These are phyloP conservation scores for Sanghuangporus sanghuang DNA, from an alignment of 1,284 basidiomycete genomes.

Conservation along the genomic window DNA sequence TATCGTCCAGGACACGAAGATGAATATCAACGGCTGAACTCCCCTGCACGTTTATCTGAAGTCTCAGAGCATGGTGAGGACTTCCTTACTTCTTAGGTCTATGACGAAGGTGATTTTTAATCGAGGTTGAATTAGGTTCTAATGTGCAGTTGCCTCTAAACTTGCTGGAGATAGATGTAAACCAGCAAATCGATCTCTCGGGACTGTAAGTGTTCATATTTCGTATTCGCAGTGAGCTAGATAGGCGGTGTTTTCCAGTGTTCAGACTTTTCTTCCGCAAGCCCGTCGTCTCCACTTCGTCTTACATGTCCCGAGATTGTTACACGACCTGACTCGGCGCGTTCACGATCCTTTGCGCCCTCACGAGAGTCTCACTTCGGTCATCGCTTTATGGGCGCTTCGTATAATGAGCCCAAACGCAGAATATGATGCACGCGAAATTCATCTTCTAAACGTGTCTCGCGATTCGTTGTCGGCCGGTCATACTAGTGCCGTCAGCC, in stretches of 20 bases:
- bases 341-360: conserved; percentile 29
- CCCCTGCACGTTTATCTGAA: neutral
- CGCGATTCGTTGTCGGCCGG: neutral
- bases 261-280: conserved; percentile 10
- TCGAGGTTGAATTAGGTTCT: too few species aligned
- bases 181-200: neutral
- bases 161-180: neutral
- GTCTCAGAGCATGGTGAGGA: neutral
- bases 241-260: neutral
- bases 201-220: neutral
- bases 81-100: neutral
- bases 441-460: neutral
- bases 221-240: neutral
- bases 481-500: neutral
- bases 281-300: conserved; percentile 9
- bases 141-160: neutral
- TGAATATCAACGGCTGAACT: neutral
- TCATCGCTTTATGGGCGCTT: conserved; percentile 45
- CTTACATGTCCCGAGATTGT: conserved; percentile 5
- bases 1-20: neutral
- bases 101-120: too few species aligned
- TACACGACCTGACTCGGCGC: neutral
- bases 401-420: neutral
- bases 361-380: conserved; percentile 40
- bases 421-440: neutral